Conservation (phyloP, 805 yeast genomes). For the Candida dajiaensis region DNA sequence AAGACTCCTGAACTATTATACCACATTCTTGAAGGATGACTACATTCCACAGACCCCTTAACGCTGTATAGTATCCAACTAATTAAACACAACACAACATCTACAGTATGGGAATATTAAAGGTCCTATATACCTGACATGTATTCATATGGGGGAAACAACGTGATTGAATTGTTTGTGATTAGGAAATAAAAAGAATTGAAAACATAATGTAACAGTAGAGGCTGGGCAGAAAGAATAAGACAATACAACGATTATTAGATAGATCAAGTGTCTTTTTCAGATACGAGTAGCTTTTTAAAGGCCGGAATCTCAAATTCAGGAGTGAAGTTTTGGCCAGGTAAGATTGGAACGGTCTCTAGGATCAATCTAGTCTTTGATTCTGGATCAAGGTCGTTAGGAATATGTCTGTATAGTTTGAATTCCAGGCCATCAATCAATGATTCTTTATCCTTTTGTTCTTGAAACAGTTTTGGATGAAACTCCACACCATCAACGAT, state of each 20-base stretch:
- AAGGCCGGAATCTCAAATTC: slow-evolving; percentile 66
- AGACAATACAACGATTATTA: neutral
- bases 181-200: neutral
- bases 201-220: neutral
- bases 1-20: slow-evolving; percentile 17
- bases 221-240: too few relatives aligned
- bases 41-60: neutral
- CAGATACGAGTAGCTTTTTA: slow-evolving; percentile 35
- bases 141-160: too few relatives aligned
- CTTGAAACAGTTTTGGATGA: slow-evolving; percentile 71
- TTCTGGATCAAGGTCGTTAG: slow-evolving; percentile 43
- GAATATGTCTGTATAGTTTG: slow-evolving; percentile 58
- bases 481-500: slow-evolving; percentile 74
- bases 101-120: too few relatives aligned
- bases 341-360: slow-evolving; percentile 70
- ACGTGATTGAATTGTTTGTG: too few relatives aligned
- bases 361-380: slow-evolving; percentile 50
- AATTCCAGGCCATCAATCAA: slow-evolving; percentile 48
- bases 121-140: neutral
- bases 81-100: too few relatives aligned
- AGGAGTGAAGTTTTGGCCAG: slow-evolving; percentile 67
- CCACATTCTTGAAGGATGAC: slow-evolving; percentile 8
- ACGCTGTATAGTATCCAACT: too few relatives aligned
- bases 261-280: neutral
- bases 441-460: slow-evolving; percentile 28